These are phyloP conservation scores for Tetrastigma voinierianum DNA, from an alignment of 164 flowering plant genomes.

Conservation along the genomic window DNA sequence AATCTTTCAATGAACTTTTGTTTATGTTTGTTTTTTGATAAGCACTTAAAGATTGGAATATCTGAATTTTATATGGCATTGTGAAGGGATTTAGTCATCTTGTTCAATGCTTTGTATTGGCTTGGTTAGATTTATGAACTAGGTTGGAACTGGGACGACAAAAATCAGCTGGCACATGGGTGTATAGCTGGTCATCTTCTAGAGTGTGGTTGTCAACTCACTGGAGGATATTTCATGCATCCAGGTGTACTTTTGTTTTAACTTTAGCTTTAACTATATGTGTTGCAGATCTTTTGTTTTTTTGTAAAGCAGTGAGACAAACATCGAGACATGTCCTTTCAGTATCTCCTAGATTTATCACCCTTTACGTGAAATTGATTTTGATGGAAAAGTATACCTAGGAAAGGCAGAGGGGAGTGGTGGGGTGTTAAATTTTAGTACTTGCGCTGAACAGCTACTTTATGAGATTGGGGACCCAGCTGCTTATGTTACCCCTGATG, in stretches of 20 bases:
- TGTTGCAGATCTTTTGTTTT: background rate
- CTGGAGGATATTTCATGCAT: constrained; percentile 97
- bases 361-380: constrained; percentile 87
- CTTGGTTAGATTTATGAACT: constrained; percentile 71
- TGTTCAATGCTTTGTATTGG: too few species aligned
- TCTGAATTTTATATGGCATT: too few species aligned
- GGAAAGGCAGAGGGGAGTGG: constrained; percentile 83
- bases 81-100: too few species aligned
- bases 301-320: constrained; percentile 59
- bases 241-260: constrained; percentile 53
- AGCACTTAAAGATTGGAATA: too few species aligned
- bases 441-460: constrained; percentile 95
- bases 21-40: too few species aligned
- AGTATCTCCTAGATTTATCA: constrained; percentile 64
- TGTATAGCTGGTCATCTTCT: constrained; percentile 90
- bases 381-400: constrained; percentile 66
- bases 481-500: constrained; percentile 92
- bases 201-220: constrained; percentile 99
- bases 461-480: constrained; percentile 91
- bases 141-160: constrained; percentile 97
- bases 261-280: background rate
- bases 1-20: too few species aligned
- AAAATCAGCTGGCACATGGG: constrained; percentile 75
- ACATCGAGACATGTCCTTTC: constrained; percentile 54
- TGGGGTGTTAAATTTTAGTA: constrained; percentile 68